A percentile compares a stretch with the other conserved stretches of the same genome.
These are phyloP conservation scores for Paramecium pentaurelia DNA, from an alignment of 73 alveolate species.

Conservation along the genomic window DNA sequence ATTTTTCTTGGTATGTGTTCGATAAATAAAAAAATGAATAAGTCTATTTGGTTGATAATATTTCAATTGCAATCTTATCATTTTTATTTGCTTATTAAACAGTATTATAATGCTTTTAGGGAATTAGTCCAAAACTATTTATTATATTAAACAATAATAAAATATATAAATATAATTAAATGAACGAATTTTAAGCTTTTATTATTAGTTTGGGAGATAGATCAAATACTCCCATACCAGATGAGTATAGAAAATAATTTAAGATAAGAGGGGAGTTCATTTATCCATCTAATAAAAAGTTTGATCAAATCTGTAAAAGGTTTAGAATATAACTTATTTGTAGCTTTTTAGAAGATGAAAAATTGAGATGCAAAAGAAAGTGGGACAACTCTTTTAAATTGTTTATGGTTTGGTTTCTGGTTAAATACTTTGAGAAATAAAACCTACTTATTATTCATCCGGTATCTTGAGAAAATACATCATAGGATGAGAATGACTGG, in stretches of 20 bases:
- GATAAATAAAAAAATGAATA: too few relatives aligned
- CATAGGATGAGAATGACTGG: conserved; percentile 42
- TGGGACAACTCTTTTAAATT: conserved; percentile 46
- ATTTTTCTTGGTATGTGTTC: too few relatives aligned
- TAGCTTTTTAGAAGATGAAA: conserved; percentile 41
- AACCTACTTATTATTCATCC: not conserved
- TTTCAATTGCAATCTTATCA: too few relatives aligned
- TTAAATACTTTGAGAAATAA: not conserved
- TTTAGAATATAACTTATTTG: not conserved
- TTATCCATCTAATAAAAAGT: not conserved
- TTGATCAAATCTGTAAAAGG: not conserved
- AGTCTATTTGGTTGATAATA: too few relatives aligned
- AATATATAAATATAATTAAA: not conserved
- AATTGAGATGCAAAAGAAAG: conserved; percentile 15
- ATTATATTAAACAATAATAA: not conserved
- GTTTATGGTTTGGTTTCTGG: conserved; percentile 9
- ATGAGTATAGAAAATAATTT: not conserved
- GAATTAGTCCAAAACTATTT: not conserved
- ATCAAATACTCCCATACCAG: not conserved
- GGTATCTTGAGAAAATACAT: not conserved
- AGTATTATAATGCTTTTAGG: not conserved
- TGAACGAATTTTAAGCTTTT: not conserved
- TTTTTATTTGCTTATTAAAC: too few relatives aligned
- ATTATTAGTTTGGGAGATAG: not conserved
- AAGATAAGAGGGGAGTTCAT: conserved; percentile 7